Evolutionary conservation across 345 rosid genomes (phyloP).

Genomic region (Brassica juncea): DNA sequence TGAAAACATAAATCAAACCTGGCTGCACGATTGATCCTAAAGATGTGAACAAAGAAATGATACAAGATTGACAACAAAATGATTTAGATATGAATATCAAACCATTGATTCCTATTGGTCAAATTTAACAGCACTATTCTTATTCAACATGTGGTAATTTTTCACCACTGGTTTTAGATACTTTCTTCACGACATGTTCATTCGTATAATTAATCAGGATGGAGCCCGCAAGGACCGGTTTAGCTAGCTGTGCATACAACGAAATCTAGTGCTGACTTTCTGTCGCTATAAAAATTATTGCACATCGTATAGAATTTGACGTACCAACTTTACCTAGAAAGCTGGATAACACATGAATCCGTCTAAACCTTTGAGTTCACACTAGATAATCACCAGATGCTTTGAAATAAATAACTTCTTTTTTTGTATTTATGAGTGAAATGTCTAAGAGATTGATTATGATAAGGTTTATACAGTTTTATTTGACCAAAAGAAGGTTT

Average conservation of each 20-base stretch:
- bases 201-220: not conserved
- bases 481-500: not conserved
- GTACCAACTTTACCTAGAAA: not conserved
- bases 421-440: no score
- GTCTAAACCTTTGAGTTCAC: not conserved
- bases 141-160: not conserved
- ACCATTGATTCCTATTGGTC: slow-evolving; percentile 27
- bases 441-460: not conserved
- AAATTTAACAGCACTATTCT: slow-evolving; percentile 14
- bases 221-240: slow-evolving; percentile 9
- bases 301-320: not conserved
- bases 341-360: not conserved
- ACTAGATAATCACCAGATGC: not conserved
- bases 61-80: slow-evolving; percentile 7
- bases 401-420: no score
- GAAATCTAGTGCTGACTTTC: not conserved
- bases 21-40: slow-evolving; percentile 27
- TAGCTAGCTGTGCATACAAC: slow-evolving; percentile 2
- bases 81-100: slow-evolving; percentile 26
- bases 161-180: slow-evolving; percentile 19
- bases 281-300: not conserved
- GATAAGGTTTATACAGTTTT: not conserved
- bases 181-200: slow-evolving; percentile 23
- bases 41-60: not conserved
- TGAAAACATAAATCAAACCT: slow-evolving; percentile 24